Base-by-base conservation (phyloP, 495 filamentous ascomycete species). In the Trichoderma parareesei region DNA sequence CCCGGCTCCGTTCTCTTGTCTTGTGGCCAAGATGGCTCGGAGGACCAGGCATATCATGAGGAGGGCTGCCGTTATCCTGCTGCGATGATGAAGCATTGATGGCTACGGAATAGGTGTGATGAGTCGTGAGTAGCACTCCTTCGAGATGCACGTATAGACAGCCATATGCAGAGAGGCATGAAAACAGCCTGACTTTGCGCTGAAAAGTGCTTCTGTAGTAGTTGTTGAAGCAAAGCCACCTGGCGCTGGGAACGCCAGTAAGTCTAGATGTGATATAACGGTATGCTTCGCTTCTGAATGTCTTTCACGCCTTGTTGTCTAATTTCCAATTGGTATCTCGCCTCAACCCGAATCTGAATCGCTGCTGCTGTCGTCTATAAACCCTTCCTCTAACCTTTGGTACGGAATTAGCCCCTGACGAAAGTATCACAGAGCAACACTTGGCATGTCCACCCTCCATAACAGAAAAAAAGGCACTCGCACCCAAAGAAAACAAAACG, bases 371-470 rank as follows among this genome's bases (percentile, higher is more conserved):
- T 49, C 46, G 61, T 77, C 75, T 64, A 69, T 71, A 48, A 77
- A 77, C 1, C 75, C 75, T 61, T 75, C 71, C 67, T 77, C 75
- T 7, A 77, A 65, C 38, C 75, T 77, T 77, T 60, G n/a, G 27
- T 10, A 42, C 10, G 7, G 18, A n/a, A 11, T 20, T 18, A 27
- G 42, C 18, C 18, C 27, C 1, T 9, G 55, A 38, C 11, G 18
- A 14, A 72, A 43, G n/a, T 27, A 27, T 27, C 27, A 27, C 27
- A 27, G 27, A 27, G 27, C 27, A 27, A 27, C 27, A 27, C 27
- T 27, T 27, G 27, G 27, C 27, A 27, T 27, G 27, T 27, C 27
- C 27, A 27, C 27, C 27, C 27, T 27, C 27, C 27, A 27, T 27
- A 27, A 38, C 38, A 59, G 18, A 42, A 37, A n/a, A 53, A 38